Evolutionary conservation across 2,329 filamentous ascomycete genomes (phyloP).

Genomic region (Venturia carpophila): DNA sequence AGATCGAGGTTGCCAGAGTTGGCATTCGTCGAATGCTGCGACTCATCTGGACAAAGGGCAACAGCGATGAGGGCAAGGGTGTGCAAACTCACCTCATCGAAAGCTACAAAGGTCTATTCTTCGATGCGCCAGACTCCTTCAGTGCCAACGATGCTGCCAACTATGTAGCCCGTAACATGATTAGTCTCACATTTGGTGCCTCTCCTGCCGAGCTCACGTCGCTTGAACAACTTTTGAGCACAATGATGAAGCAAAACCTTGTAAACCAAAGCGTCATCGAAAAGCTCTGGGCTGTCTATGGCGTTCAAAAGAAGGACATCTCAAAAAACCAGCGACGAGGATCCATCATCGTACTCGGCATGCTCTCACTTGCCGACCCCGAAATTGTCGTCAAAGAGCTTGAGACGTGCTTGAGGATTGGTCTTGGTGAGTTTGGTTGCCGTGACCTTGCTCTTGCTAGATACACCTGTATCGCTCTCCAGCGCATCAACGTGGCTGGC

Average conservation of each 20-base stretch:
- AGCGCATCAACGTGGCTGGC: slow-evolving; percentile 79
- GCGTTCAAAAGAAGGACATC: slow-evolving; percentile 86
- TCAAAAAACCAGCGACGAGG: slow-evolving; percentile 84
- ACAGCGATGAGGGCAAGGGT: slow-evolving; percentile 97
- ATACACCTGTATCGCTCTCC: slow-evolving; percentile 88
- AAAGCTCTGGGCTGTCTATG: slow-evolving; percentile 97
- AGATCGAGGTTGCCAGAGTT: slow-evolving; percentile 83
- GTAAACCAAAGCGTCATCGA: slow-evolving; percentile 78
- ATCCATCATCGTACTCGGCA: slow-evolving; percentile 91
- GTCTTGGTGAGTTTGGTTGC: slow-evolving; percentile 71
- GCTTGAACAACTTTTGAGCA: slow-evolving; percentile 85
- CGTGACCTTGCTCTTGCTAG: slow-evolving; percentile 83
- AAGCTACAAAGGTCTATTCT: slow-evolving; percentile 92
- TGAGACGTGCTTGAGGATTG: slow-evolving; percentile 86
- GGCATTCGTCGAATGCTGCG: slow-evolving; percentile 94
- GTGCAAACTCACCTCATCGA: slow-evolving; percentile 96
- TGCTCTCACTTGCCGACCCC: slow-evolving; percentile 87
- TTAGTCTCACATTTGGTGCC: slow-evolving; percentile 91
- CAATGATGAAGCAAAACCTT: slow-evolving; percentile 92
- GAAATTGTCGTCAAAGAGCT: slow-evolving; percentile 93
- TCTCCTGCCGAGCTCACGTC: slow-evolving; percentile 93
- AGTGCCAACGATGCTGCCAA: slow-evolving; percentile 84
- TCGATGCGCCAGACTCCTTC: slow-evolving; percentile 86
- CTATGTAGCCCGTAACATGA: slow-evolving; percentile 97
- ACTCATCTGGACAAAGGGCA: slow-evolving; percentile 98